Base-by-base conservation (phyloP, 345 rosid genomes). In the Sisymbrium irio region DNA sequence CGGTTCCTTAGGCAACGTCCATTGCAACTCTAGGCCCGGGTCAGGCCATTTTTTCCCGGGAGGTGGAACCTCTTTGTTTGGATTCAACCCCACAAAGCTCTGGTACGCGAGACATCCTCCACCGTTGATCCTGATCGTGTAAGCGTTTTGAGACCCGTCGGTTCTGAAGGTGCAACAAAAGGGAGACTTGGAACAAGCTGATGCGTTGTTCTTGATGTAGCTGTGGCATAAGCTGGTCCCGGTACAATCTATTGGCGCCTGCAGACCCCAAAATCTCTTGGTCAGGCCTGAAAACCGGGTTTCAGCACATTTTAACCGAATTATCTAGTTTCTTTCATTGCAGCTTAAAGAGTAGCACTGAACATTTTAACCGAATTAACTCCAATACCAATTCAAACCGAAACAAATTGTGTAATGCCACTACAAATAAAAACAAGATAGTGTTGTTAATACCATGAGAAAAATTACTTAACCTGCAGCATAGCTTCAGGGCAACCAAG, bases 1-100 rank as follows among this genome's bases (percentile, higher is more conserved):
- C 4, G 91, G 91, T 71, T 88, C 89, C 62, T 42, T 58, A 28
- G 94, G 89, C 64, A 81, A 46, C n/a, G 62, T 67, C 94, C 94
- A 85, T 58, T 83, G 78, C 28, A 88, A 69, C 82, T 88, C 89
- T 62, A 88, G 37, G 19, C 82, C 88, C 3, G 88, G 83, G 40
- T 76, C 82, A 1, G 87, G 76, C 80, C 76, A 76, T 36, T 56
- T 76, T 36, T 14, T 55, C 17, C 80, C 71, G 0, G 71, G 70
- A 35, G 69, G 69, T 12, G 76, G 76, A 35, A 62, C 2, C 9
- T 36, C 71, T 61, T 75, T 75, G 66, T 55, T 78, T 40, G 79
- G 25, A 70, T 85, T 46, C 36, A 76, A 22, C 9, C 80, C 76
- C 4, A 76, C 76, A 6, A 76, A 76, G 61, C 80, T 76, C 73